phyloP scores from a whole-genome alignment of 1,284 basidiomycete genomes.

The Stygiomarasmius scandens region DNA sequence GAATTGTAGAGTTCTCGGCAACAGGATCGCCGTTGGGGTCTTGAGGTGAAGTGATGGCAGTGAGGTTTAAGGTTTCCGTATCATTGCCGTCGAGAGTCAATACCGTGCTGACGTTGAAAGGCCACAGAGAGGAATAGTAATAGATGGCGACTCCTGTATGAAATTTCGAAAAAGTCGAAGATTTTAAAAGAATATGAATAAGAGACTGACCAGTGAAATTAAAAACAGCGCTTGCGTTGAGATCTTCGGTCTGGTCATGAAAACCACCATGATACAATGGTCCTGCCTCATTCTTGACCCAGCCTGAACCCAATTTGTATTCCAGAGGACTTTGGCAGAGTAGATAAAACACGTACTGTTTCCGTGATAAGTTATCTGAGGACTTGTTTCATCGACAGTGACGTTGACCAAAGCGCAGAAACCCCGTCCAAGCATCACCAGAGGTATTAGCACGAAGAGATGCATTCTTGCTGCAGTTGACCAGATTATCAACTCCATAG shows the following conservation, averaged over 20 bases:
- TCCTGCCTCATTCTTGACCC: background rate
- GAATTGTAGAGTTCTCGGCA: background rate
- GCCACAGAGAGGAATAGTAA: slow-evolving; percentile 7
- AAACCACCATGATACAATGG: background rate
- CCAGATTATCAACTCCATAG: too few species aligned
- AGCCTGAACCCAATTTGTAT: background rate
- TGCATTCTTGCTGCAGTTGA: background rate
- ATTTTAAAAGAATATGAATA: too few species aligned
- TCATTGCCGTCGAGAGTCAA: background rate
- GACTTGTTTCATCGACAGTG: background rate
- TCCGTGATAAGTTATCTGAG: background rate
- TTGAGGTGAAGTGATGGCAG: background rate
- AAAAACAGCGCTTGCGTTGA: slow-evolving; percentile 1
- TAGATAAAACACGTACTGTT: background rate
- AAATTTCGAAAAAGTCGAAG: too few species aligned
- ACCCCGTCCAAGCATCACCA: background rate
- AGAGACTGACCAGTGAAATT: slow-evolving; percentile 1
- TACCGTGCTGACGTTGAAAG: slow-evolving; percentile 3
- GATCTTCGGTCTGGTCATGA: background rate
- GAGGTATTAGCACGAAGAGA: background rate
- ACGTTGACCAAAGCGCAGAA: background rate
- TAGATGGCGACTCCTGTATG: slow-evolving; percentile 4
- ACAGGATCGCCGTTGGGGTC: background rate
- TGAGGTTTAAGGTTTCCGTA: background rate
- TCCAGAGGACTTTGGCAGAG: background rate